Conservation (phyloP, 2,329 filamentous ascomycete genomes). For the Clathrospora elynae region DNA sequence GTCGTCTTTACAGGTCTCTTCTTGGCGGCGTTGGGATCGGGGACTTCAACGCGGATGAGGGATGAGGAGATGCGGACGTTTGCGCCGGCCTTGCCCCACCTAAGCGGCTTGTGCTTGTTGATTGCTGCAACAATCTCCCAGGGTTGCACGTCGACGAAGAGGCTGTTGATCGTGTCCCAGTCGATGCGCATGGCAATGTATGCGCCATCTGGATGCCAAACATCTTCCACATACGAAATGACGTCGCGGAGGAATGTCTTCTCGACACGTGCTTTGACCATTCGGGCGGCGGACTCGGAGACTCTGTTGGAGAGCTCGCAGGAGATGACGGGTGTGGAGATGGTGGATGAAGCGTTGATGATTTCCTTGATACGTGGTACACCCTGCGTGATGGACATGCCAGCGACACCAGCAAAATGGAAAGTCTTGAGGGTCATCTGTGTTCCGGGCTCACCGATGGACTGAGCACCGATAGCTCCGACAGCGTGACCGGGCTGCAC, state of each 20-base stretch:
- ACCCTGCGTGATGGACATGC: constrained; percentile 99
- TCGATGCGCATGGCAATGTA: constrained; percentile 85
- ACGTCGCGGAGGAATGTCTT: constrained; percentile 89
- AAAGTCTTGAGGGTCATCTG: constrained; percentile 99
- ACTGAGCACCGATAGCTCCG: constrained; percentile 94
- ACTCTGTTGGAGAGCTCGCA: constrained; percentile 80
- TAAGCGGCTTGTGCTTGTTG: constrained; percentile 79
- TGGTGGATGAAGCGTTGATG: constrained; percentile 94
- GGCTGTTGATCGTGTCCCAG: constrained; percentile 73
- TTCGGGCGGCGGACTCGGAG: constrained; percentile 77
- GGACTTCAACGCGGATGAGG: constrained; percentile 75
- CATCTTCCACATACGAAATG: constrained; percentile 81
- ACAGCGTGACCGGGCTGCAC: constrained; percentile 96
- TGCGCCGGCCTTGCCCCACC: constrained; percentile 70
- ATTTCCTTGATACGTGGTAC: constrained; percentile 99
- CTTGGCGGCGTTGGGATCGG: constrained; percentile 50
- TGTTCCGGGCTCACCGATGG: constrained; percentile 96
- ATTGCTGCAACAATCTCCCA: constrained; percentile 78
- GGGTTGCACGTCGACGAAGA: constrained; percentile 79
- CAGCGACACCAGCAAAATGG: constrained; percentile 99
- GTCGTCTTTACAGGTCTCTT: constrained; percentile 37
- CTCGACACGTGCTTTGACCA: constrained; percentile 92
- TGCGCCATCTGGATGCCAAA: constrained; percentile 77
- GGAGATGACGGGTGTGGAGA: constrained; percentile 91
- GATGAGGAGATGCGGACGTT: constrained; percentile 46